A percentile compares a stretch with the other conserved stretches of the same genome.
Evolutionary conservation across 495 filamentous ascomycete species (phyloP).

Genomic region (Parathielavia appendiculata): DNA sequence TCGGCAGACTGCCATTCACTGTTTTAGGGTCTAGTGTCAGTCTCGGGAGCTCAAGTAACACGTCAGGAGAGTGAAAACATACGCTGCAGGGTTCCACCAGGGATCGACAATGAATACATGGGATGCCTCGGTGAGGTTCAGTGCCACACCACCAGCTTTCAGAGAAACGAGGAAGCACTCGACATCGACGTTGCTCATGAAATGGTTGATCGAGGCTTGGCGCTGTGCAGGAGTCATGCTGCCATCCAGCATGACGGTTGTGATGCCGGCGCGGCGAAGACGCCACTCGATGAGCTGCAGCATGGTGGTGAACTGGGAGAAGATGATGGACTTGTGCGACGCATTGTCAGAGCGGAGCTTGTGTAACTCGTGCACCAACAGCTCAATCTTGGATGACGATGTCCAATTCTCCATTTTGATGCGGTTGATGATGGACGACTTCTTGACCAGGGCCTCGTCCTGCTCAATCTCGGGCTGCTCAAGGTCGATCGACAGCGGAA

Average conservation of each 20-base stretch:
- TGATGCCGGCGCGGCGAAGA: slow-evolving; percentile 87
- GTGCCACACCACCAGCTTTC: slow-evolving; percentile 90
- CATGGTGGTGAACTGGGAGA: slow-evolving; percentile 97
- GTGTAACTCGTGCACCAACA: slow-evolving; percentile 88
- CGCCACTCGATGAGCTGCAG: slow-evolving; percentile 96
- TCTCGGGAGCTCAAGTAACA: neutral
- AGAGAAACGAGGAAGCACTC: slow-evolving; percentile 93
- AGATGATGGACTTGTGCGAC: slow-evolving; percentile 93
- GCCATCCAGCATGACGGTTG: slow-evolving; percentile 94
- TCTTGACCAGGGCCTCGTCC: slow-evolving; percentile 76
- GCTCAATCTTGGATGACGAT: slow-evolving; percentile 95
- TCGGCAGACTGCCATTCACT: slow-evolving; percentile 93
- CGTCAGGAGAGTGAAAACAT: slow-evolving; percentile 8
- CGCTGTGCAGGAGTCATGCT: slow-evolving; percentile 91
- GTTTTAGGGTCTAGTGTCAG: slow-evolving; percentile 7
- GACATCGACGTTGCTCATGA: slow-evolving; percentile 88
- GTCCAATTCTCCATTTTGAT: slow-evolving; percentile 98
- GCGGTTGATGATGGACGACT: slow-evolving; percentile 91
- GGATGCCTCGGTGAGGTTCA: slow-evolving; percentile 92
- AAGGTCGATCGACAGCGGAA: slow-evolving; percentile 79
- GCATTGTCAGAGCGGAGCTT: slow-evolving; percentile 82
- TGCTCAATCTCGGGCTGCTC: slow-evolving; percentile 92
- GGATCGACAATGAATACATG: slow-evolving; percentile 94
- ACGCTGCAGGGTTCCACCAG: slow-evolving; percentile 95
- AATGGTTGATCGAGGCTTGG: slow-evolving; percentile 82